Conservation (phyloP, 495 filamentous ascomycete genomes). For the Penicillium coprophilum region DNA sequence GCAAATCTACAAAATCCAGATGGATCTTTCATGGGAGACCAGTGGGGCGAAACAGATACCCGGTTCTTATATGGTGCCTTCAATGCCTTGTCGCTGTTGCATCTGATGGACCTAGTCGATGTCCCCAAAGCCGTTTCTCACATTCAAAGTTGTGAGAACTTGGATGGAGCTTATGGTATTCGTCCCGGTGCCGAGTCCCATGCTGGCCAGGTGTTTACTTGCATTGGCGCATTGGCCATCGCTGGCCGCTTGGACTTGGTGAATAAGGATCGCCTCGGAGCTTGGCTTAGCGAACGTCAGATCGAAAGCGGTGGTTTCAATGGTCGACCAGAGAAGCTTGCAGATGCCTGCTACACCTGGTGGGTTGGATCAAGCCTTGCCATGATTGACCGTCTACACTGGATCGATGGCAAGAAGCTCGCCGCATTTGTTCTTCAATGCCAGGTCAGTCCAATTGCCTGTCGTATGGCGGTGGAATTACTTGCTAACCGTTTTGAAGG, state of each 20-base stretch:
- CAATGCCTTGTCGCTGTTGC: slow-evolving; percentile 80
- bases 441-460: slow-evolving; percentile 52
- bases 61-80: slow-evolving; percentile 88
- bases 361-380: slow-evolving; percentile 89
- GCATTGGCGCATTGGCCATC: slow-evolving; percentile 84
- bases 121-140: slow-evolving; percentile 75
- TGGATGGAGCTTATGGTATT: slow-evolving; percentile 90
- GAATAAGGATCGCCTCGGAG: slow-evolving; percentile 74
- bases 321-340: slow-evolving; percentile 90
- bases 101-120: slow-evolving; percentile 67
- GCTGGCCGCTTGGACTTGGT: slow-evolving; percentile 80
- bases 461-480: background rate
- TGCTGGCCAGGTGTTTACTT: slow-evolving; percentile 90
- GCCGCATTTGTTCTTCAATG: slow-evolving; percentile 77
- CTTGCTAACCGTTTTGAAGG: slow-evolving; percentile 48
- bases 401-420: slow-evolving; percentile 83
- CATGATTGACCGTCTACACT: slow-evolving; percentile 84
- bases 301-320: slow-evolving; percentile 85
- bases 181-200: slow-evolving; percentile 89
- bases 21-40: slow-evolving; percentile 87
- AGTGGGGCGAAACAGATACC: slow-evolving; percentile 96
- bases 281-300: slow-evolving; percentile 93
- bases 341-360: slow-evolving; percentile 98
- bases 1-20: slow-evolving; percentile 78
- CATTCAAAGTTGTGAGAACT: slow-evolving; percentile 78